Conservation (phyloP, 139 green algal genomes). For the Microglena sp. region DNA sequence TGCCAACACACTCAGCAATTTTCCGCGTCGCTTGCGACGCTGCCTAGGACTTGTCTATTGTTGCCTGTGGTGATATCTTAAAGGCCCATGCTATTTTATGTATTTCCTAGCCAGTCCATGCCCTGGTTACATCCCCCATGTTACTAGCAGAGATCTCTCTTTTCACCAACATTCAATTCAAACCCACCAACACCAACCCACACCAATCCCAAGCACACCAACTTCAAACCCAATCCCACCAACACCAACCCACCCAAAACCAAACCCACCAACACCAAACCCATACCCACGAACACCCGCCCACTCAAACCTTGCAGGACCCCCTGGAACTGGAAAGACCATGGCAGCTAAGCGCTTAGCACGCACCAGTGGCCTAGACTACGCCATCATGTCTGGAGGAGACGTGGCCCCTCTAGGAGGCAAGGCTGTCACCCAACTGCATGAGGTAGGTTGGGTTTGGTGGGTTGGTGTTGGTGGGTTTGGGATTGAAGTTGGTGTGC, state of each 20-base stretch:
- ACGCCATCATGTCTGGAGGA: slow-evolving; percentile 93
- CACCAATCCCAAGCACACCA: background rate
- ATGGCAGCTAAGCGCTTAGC: slow-evolving; percentile 94
- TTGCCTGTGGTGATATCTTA: background rate
- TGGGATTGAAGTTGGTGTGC: background rate
- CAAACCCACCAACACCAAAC: too few species aligned
- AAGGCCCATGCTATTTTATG: background rate
- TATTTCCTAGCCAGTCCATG: too few species aligned
- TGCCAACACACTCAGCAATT: too few species aligned
- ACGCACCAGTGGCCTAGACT: slow-evolving; percentile 85
- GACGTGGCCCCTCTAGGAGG: slow-evolving; percentile 87
- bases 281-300: background rate
- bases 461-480: background rate
- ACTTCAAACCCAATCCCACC: too few species aligned
- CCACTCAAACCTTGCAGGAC: too few species aligned
- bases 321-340: slow-evolving; percentile 89
- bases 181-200: too few species aligned
- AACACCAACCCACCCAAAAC: too few species aligned
- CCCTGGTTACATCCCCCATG: too few species aligned
- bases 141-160: background rate
- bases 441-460: slow-evolving; percentile 42
- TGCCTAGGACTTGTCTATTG: too few species aligned
- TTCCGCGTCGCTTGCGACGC: too few species aligned
- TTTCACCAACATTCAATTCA: background rate
- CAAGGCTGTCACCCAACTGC: slow-evolving; percentile 89